phyloP scores from a whole-genome alignment of 208 protist genomes.

The Leishmania lainsoni region DNA sequence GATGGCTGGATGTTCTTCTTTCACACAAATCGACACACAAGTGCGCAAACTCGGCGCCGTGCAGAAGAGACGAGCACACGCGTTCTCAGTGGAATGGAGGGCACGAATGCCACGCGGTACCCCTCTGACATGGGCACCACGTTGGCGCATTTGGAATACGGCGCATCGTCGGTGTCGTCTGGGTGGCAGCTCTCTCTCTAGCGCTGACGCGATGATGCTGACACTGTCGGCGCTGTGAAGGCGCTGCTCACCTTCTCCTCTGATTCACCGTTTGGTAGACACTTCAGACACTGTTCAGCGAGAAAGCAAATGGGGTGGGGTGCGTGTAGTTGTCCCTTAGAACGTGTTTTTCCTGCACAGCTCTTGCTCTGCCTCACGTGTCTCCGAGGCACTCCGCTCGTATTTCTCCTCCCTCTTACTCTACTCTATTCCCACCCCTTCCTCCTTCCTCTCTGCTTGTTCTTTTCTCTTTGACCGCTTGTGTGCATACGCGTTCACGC shows the following conservation, averaged over 20 bases:
- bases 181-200: not conserved
- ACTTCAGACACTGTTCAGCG: not conserved
- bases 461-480: conserved; percentile 5
- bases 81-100: not conserved
- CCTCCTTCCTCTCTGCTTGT: not conserved
- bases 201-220: not conserved
- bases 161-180: not conserved
- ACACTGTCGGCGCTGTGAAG: not conserved
- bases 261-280: not conserved
- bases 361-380: not conserved
- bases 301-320: not conserved
- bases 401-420: not conserved
- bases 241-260: not conserved
- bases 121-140: not conserved
- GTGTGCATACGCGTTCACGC: not conserved
- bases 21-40: not conserved
- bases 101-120: not conserved
- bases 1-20: not conserved
- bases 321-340: not conserved
- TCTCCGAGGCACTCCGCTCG: not conserved
- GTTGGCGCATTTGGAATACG: not conserved
- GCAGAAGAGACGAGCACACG: not conserved
- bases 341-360: not conserved
- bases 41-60: not conserved
- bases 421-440: not conserved